Base-by-base conservation (phyloP, 1,139 yeast species). In the Pichia sp. region DNA sequence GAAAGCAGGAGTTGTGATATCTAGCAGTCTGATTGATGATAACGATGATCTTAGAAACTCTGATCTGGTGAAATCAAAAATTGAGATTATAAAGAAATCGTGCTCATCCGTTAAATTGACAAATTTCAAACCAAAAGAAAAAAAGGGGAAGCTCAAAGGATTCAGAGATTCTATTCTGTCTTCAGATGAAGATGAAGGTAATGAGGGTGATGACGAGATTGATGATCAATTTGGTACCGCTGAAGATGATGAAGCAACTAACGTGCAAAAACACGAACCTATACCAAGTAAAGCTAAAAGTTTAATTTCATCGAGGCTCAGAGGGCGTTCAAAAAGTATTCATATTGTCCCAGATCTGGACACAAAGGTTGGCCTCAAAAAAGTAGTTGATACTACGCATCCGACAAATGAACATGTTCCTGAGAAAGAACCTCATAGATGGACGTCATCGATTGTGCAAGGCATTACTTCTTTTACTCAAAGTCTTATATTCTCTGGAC, bases 371-470 rank as follows among this genome's bases (percentile, higher is more conserved):
- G n/a, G 16, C 5, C 34, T 43, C 2, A 36, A 55, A n/a, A 43
- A 31, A 2, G 60, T 55, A 2, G 48, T 41, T 13, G 57, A 54
- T 49, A 45, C 52, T 3, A 54, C 53, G 10, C 50, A 53, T 48
- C 23, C 4, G 6, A 30, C 4, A 8, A 7, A 11, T 10, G 40
- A 36, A 31, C 19, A n/a, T 5, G 29, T 40, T 7, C 15, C 10
- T 34, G 53, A 47, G 5, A 47, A 46, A n/a, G 38, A 43, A n/a
- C 44, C 29, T 34, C 42, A n/a, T 23, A 55, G 42, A n/a, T 62
- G 68, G 66, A 57, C 61, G 4, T 60, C 70, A 47, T 58, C 65
- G 1, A 52, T 67, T 32, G 67, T 67, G 8, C 66, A 62, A 26
- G 68, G 69, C 5, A 62, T 68, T 0, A 59, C 63, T 4, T 57